Base-by-base conservation (phyloP, 2,329 filamentous ascomycete genomes). In the Biscogniauxia mediterranea region DNA sequence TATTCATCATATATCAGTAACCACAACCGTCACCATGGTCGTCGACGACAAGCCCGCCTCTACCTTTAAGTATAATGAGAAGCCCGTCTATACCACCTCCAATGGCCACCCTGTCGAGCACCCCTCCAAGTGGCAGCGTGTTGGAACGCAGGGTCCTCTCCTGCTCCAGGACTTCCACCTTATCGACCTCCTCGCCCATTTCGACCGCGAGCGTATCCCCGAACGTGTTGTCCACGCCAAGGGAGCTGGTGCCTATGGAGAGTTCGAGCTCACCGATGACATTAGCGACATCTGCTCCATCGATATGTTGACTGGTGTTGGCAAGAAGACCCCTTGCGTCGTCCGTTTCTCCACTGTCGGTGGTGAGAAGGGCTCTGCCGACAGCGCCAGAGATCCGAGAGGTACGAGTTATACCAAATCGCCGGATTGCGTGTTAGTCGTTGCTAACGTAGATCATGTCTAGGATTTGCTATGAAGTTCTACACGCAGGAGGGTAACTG, bases 311-410 rank as follows among this genome's bases (percentile, higher is more conserved):
- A 81, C 78, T 69, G 78, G 83, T 59, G 79, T 85, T 54, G 90
- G 89, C 67, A 91, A 91, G 79, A 85, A 85, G 74, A 91, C 88
- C 52, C 85, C 87, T 19, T 75, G 87, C 64, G 81, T 88, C 1
- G 82, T 84, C 51, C 85, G 90, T 3, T 91, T 92, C 75, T 91
- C 89, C 0, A 92, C 90, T 1, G 89, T 92, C 3, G 89, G 89
- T 71, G 88, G 89, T 61, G 88, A 91, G 74, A 85, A 85, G 61
- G 89, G 89, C 7, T 56, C 61, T 49, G 57, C 61, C 25, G 66
- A 68, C 21, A 54, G 59, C 25, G 61, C 59, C 28, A 84, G 89
- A 61, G 89, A 92, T 66, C 88, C 88, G 7, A 80, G 88, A 69
- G 60, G 55, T 57, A 52, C 13, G 55, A 23, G 11, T 11, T 21